These are phyloP conservation scores for Vigna mungo DNA, from an alignment of 306 rosid genomes.

Conservation along the genomic window DNA sequence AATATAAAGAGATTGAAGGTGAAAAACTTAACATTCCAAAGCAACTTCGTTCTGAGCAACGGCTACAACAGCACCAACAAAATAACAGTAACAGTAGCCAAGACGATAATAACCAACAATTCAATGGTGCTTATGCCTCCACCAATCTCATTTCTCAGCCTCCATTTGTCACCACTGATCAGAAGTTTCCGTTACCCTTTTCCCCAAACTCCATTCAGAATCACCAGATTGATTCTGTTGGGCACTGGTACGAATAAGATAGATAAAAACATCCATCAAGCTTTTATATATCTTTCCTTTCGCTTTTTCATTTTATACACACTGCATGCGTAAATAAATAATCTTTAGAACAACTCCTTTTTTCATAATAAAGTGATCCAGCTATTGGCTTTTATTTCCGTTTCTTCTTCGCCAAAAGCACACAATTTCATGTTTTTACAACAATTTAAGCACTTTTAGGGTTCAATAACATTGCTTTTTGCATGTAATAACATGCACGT, in stretches of 20 bases:
- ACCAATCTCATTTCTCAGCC: slow-evolving; percentile 57
- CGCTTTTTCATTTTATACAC: too few relatives aligned
- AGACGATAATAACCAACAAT: slow-evolving; percentile 44
- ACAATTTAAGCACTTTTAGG: neutral
- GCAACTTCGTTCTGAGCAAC: slow-evolving; percentile 46
- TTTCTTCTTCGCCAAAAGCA: neutral
- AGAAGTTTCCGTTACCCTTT: slow-evolving; percentile 60
- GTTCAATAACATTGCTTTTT: neutral
- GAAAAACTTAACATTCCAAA: slow-evolving; percentile 72
- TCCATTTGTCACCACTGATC: slow-evolving; percentile 60
- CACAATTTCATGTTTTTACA: neutral
- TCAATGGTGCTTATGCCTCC: slow-evolving; percentile 58
- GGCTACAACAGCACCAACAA: slow-evolving; percentile 49
- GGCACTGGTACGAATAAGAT: slow-evolving; percentile 52
- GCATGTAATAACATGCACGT: too few relatives aligned
- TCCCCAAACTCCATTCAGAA: slow-evolving; percentile 63
- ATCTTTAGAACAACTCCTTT: neutral
- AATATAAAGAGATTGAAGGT: slow-evolving; percentile 73
- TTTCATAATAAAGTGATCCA: neutral
- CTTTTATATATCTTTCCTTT: too few relatives aligned
- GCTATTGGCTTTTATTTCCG: too few relatives aligned
- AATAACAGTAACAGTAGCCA: slow-evolving; percentile 3
- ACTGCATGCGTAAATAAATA: too few relatives aligned
- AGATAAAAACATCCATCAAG: neutral
- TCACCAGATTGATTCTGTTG: slow-evolving; percentile 55